phyloP scores from a whole-genome alignment of 23 red algal genomes.

The Cyanidium caldarium region DNA sequence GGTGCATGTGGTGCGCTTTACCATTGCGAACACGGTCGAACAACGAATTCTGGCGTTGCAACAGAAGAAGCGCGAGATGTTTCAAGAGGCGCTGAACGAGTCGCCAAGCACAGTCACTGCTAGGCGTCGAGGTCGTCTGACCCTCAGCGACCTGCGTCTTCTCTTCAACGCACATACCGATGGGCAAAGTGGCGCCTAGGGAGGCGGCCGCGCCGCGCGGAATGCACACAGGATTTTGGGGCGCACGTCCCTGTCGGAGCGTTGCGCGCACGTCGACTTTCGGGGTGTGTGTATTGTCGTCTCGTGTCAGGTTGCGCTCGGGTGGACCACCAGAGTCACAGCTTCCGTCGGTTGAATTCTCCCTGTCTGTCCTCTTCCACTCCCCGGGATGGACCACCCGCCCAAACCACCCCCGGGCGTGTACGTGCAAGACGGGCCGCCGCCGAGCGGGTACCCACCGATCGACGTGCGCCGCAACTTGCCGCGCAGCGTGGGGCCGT shows the following conservation, averaged over 20 bases:
- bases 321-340: too few relatives aligned
- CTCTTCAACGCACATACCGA: too few relatives aligned
- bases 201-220: too few relatives aligned
- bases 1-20: slow-evolving; percentile 33
- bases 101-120: not conserved
- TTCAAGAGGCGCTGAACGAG: slow-evolving; percentile 33
- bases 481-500: slow-evolving; percentile 44
- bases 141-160: not conserved
- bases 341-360: too few relatives aligned
- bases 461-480: slow-evolving; percentile 78
- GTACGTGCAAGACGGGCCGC: slow-evolving; percentile 74
- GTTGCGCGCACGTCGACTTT: too few relatives aligned
- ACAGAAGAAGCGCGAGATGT: slow-evolving; percentile 47
- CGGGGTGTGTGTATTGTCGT: too few relatives aligned
- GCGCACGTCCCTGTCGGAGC: too few relatives aligned
- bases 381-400: not conserved
- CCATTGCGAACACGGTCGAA: slow-evolving; percentile 47
- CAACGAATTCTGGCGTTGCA: slow-evolving; percentile 47
- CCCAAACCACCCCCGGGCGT: slow-evolving; percentile 64
- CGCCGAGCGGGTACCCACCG: slow-evolving; percentile 66
- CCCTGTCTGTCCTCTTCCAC: too few relatives aligned
- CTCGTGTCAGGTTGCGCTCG: too few relatives aligned
- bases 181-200: too few relatives aligned
- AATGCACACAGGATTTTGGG: too few relatives aligned
- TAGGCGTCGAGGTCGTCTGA: not conserved